These are phyloP conservation scores for Apiotrichum mycotoxinovorans DNA, from an alignment of 1,284 basidiomycete species.

Conservation along the genomic window DNA sequence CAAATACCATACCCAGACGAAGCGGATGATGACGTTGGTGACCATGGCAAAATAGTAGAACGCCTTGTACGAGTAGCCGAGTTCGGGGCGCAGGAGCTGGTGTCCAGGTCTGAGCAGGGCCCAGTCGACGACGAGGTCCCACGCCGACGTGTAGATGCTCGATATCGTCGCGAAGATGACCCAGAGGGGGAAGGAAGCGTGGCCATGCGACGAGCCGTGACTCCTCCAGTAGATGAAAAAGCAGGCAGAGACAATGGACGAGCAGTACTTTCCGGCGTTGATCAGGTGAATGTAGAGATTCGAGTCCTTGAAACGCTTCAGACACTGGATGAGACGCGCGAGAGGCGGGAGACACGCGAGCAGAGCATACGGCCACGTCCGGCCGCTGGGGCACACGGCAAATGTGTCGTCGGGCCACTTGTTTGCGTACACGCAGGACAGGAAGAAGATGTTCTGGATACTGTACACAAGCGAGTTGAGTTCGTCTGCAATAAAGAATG, in stretches of 20 bases:
- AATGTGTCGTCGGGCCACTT: constrained; percentile 37
- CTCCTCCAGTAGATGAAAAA: constrained; percentile 72
- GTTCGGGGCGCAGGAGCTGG: constrained; percentile 68
- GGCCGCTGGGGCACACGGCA: constrained; percentile 63
- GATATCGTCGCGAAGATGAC: constrained; percentile 61
- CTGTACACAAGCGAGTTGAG: constrained; percentile 69
- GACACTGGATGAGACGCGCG: constrained; percentile 75
- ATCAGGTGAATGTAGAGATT: constrained; percentile 71
- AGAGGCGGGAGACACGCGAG: constrained; percentile 50
- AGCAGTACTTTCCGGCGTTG: constrained; percentile 76
- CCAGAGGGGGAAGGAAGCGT: constrained; percentile 61
- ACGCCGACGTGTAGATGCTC: constrained; percentile 67
- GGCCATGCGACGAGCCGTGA: constrained; percentile 50
- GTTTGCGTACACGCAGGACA: constrained; percentile 43
- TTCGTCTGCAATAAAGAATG: constrained; percentile 63
- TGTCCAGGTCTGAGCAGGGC: constrained; percentile 63
- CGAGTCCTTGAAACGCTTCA: constrained; percentile 81
- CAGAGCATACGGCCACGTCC: constrained; percentile 57
- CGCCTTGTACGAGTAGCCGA: constrained; percentile 61
- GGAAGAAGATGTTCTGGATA: constrained; percentile 63
- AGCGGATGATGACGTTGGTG: constrained; percentile 70
- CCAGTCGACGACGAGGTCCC: constrained; percentile 63
- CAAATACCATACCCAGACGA: constrained; percentile 77
- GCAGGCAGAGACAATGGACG: constrained; percentile 62
- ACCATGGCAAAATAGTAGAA: constrained; percentile 55